These are phyloP conservation scores for Yamadazyma trypodendri DNA, from an alignment of 1,139 yeast species.

Conservation along the genomic window DNA sequence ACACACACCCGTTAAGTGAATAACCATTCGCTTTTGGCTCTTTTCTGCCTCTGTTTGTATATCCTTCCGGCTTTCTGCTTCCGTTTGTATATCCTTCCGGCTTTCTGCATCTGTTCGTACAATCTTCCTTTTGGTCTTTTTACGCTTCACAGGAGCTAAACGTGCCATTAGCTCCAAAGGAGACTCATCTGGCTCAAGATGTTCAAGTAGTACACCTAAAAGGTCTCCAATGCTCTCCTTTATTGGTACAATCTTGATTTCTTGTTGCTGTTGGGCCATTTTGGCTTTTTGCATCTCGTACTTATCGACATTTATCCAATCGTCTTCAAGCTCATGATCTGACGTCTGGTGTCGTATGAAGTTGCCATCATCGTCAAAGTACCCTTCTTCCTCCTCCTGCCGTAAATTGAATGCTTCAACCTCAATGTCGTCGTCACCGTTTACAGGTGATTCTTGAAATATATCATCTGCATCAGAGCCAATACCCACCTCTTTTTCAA, in stretches of 20 bases:
- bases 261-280: constrained; percentile 35
- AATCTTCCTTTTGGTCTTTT: constrained; percentile 9
- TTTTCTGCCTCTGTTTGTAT: constrained; percentile 16
- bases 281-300: constrained; percentile 55
- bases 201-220: constrained; percentile 35
- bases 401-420: constrained; percentile 63
- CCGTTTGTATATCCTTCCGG: constrained; percentile 5
- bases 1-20: constrained; percentile 49
- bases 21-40: constrained; percentile 27
- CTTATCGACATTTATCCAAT: constrained; percentile 33
- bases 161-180: constrained; percentile 61
- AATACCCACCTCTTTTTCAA: constrained; percentile 19
- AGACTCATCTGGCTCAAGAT: constrained; percentile 61
- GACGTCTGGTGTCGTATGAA: constrained; percentile 44
- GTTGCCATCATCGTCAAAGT: constrained; percentile 63
- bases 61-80: constrained; percentile 14
- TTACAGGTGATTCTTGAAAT: constrained; percentile 2
- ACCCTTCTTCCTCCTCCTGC: constrained; percentile 59
- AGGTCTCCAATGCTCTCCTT: constrained; percentile 22
- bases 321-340: constrained; percentile 27
- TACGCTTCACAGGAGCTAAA: constrained; percentile 28
- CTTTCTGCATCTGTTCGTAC: constrained; percentile 16
- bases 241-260: constrained; percentile 8
- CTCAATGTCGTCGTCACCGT: constrained; percentile 9
- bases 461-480: not conserved